These are phyloP conservation scores for Cytospora schulzeri DNA, from an alignment of 2,329 filamentous ascomycete species.

Conservation along the genomic window DNA sequence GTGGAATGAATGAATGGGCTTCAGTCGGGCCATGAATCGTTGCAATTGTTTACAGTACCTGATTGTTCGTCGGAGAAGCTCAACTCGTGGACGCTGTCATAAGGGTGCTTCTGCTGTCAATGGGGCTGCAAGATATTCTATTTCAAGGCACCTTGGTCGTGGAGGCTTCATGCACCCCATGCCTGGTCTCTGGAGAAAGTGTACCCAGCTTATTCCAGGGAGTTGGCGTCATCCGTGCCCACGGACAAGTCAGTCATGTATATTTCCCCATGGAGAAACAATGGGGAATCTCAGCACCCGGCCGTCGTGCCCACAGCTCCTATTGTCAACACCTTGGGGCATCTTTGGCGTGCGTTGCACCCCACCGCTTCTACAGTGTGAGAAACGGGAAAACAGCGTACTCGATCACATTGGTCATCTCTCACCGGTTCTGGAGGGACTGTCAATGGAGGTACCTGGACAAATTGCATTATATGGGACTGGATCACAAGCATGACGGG, in stretches of 20 bases:
- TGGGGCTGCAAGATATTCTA: background rate
- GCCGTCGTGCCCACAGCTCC: background rate
- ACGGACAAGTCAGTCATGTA: background rate
- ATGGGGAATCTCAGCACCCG: background rate
- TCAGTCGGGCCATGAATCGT: background rate
- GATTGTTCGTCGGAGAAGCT: background rate
- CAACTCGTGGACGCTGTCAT: background rate
- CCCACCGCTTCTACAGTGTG: background rate
- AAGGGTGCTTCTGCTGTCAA: background rate
- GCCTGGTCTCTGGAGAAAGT: background rate
- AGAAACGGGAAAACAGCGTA: constrained; percentile 4
- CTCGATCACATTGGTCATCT: constrained; percentile 9
- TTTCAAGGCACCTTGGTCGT: background rate
- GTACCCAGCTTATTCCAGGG: background rate
- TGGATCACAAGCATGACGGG: constrained; percentile 6
- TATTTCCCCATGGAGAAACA: background rate
- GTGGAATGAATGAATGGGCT: background rate
- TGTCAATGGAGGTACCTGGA: constrained; percentile 8
- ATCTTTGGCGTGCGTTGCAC: background rate
- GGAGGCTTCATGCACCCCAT: background rate
- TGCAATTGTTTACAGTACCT: background rate
- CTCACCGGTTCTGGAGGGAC: background rate
- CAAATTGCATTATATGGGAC: constrained; percentile 8
- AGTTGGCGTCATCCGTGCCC: background rate
- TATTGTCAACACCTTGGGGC: background rate